A percentile compares a stretch with the other conserved stretches of the same genome.
Evolutionary conservation across 371 early-diverging fungal species (phyloP).

Genomic region (Mortierella polycephala): DNA sequence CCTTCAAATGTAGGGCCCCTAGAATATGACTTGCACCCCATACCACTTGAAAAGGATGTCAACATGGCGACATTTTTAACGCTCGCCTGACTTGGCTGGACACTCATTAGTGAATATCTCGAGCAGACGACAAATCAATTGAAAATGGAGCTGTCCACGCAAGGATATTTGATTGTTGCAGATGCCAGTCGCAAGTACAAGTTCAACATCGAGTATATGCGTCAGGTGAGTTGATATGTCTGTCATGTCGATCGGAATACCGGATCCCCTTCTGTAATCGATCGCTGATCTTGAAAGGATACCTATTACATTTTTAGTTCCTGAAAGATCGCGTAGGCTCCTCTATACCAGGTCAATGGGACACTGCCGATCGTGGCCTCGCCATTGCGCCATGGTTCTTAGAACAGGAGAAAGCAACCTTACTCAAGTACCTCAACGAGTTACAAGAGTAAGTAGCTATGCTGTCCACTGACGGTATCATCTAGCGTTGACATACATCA

Average conservation of each 20-base stretch:
- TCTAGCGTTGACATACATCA: not conserved
- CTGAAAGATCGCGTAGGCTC: slow-evolving; percentile 42
- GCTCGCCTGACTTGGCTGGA: not conserved
- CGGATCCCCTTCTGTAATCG: not conserved
- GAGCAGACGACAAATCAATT: slow-evolving; percentile 15
- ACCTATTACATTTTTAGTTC: slow-evolving; percentile 17
- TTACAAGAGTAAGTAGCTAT: slow-evolving; percentile 36
- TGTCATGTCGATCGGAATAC: not conserved
- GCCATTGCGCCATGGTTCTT: slow-evolving; percentile 28
- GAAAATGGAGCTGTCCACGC: slow-evolving; percentile 22
- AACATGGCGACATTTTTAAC: not conserved
- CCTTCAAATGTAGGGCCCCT: slow-evolving; percentile 24
- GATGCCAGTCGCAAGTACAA: slow-evolving; percentile 37
- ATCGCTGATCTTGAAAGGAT: not conserved
- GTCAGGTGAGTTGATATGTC: slow-evolving; percentile 28
- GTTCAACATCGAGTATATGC: slow-evolving; percentile 37
- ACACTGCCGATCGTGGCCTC: slow-evolving; percentile 36
- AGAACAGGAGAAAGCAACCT: slow-evolving; percentile 19
- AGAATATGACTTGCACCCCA: not conserved
- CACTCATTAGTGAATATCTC: slow-evolving; percentile 24
- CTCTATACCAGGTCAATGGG: slow-evolving; percentile 40
- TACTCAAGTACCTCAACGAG: slow-evolving; percentile 12
- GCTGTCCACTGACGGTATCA: not conserved
- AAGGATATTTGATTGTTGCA: slow-evolving; percentile 19
- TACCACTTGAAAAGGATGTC: not conserved